Base-by-base conservation (phyloP, 1,139 yeast species). In the Kluyveromyces sp. region DNA sequence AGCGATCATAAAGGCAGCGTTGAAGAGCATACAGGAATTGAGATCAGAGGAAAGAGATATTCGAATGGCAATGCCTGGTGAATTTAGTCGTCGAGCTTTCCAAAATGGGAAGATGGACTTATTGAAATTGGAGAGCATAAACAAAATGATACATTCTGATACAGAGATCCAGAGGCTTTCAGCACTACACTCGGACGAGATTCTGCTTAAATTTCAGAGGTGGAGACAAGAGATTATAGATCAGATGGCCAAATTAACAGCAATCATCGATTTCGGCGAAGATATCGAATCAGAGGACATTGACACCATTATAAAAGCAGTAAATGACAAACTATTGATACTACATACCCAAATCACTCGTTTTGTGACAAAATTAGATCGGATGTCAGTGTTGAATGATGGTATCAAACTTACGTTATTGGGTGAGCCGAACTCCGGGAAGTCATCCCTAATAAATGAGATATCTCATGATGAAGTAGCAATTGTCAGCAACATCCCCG, bases 341-440 rank as follows among this genome's bases (percentile, higher is more conserved):
- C 58, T 88, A 7, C 64, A 72, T 25, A 4, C 4, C 0, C 79
- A 82, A 34, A 71, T 90, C 5, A 53, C 57, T 1, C 49, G 56
- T 2, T 84, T 81, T 57, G 57, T 85, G 25, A 53, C 63, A 1
- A 77, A 72, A 50, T 78, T 81, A 3, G 69, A 73, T 39, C 68
- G 80, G 43, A 78, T 94, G 0, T 85, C 81, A 53, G 68, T 90
- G 1, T 66, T 92, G 25, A 64, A 83, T 41, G 72, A 75, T 28
- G 99, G 99, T 1, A 79, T 92, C 38, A 79, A 78, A 50, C 60
- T 90, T 37, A 80, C 83, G 0, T 68, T 92, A 25, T 56, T 90
- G 25, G 99, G 98, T 0, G 95, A 96, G 3, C 97, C 98, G 1
- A 92, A 92, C 64, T 97, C 96, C 0, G 99, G 99, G 0, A 92